A percentile compares a stretch with the other conserved stretches of the same genome.
phyloP scores from a whole-genome alignment of 345 rosid species.

The Fremontodendron californicum region DNA sequence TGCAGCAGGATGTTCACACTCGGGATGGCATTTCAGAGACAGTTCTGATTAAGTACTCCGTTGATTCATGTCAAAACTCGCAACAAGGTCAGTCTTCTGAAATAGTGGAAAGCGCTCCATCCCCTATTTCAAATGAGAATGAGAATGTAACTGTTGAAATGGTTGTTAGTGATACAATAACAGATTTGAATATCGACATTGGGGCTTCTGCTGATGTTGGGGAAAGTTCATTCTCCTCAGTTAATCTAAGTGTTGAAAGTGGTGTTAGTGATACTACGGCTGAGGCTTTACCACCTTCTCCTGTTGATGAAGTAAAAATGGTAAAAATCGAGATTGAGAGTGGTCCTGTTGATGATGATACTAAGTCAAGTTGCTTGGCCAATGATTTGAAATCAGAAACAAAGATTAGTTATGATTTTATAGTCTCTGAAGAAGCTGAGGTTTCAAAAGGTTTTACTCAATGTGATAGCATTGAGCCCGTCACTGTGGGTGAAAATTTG shows the following conservation, averaged over 20 bases:
- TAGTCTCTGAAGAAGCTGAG: neutral
- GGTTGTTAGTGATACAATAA: constrained; percentile 7
- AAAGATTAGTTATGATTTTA: neutral
- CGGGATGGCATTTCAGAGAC: constrained; percentile 22
- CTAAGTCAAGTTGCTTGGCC: too few relatives aligned
- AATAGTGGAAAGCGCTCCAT: constrained; percentile 21
- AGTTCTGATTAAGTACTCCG: constrained; percentile 19
- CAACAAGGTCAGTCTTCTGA: constrained; percentile 26
- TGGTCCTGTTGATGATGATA: too few relatives aligned
- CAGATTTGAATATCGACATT: too few relatives aligned
- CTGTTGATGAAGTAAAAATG: too few relatives aligned
- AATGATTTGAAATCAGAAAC: neutral
- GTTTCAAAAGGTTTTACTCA: neutral
- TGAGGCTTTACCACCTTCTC: neutral
- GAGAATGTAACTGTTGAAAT: constrained; percentile 17
- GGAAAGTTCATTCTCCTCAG: too few relatives aligned
- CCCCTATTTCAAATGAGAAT: constrained; percentile 19
- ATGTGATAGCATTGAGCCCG: constrained; percentile 11
- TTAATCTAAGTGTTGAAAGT: neutral
- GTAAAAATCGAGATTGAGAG: too few relatives aligned
- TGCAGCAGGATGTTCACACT: constrained; percentile 17
- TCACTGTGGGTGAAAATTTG: constrained; percentile 17
- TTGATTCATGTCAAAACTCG: constrained; percentile 30
- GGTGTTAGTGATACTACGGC: neutral
- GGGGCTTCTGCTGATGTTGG: too few relatives aligned